Evolutionary conservation across 495 filamentous ascomycete species (phyloP).

Genomic region (Aspergillus campestris): DNA sequence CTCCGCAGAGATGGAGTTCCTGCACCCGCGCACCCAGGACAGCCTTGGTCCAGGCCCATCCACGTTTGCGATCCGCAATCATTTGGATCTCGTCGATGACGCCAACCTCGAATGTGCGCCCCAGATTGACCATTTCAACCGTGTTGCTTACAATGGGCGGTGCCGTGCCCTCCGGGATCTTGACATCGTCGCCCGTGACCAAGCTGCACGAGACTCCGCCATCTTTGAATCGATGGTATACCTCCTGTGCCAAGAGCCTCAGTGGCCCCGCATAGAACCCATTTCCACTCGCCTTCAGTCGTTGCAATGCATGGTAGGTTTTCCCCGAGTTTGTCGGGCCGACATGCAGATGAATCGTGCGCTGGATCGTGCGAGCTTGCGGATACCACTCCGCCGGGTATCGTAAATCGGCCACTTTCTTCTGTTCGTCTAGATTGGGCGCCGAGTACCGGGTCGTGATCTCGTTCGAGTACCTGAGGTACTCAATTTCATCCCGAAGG

Average conservation of each 20-base stretch:
- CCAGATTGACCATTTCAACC: conserved; percentile 88
- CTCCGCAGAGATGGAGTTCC: conserved; percentile 92
- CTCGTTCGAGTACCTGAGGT: conserved; percentile 48
- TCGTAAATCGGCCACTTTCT: conserved; percentile 64
- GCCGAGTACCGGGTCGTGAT: conserved; percentile 34
- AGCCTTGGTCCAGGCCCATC: conserved; percentile 97
- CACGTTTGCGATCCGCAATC: conserved; percentile 72
- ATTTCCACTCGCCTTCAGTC: conserved; percentile 63
- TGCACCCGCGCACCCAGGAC: conserved; percentile 75
- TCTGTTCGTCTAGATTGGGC: conserved; percentile 48
- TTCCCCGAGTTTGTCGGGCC: conserved; percentile 98
- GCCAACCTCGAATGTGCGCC: conserved; percentile 66
- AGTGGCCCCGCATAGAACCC: conserved; percentile 92
- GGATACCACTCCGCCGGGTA: conserved; percentile 91
- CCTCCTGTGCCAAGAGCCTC: conserved; percentile 85
- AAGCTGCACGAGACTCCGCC: conserved; percentile 68
- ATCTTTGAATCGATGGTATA: conserved; percentile 72
- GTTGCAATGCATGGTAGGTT: conserved; percentile 87
- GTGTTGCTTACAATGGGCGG: conserved; percentile 70
- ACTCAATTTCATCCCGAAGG: conserved; percentile 49
- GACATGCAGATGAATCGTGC: conserved; percentile 86
- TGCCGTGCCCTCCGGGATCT: conserved; percentile 41
- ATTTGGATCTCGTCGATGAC: conserved; percentile 99
- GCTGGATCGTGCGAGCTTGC: conserved; percentile 62
- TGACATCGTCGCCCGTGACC: conserved; percentile 84